Conservation (phyloP, 495 filamentous ascomycete genomes). For the Glutinoglossum americanum region DNA sequence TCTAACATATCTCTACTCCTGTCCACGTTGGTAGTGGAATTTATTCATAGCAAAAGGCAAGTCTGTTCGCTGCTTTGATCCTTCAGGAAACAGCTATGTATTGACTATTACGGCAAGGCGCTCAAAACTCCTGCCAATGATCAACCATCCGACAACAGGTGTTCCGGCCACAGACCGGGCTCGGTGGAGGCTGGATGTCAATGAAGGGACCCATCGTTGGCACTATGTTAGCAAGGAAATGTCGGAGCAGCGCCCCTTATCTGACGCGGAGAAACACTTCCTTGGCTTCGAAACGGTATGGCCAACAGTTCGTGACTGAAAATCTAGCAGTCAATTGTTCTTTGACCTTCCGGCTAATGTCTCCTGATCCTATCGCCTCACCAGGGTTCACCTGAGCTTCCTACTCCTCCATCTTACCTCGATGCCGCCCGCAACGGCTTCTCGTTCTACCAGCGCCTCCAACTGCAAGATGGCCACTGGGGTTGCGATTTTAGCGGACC, state of each 20-base stretch:
- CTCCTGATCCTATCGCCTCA: not conserved
- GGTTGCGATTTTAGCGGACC: not conserved
- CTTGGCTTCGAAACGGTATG: not conserved
- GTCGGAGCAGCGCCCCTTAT: not conserved
- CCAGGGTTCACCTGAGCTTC: not conserved
- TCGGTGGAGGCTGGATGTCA: not conserved
- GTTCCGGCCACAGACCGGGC: not conserved
- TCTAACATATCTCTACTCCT: no score
- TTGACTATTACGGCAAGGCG: no score
- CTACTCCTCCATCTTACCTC: not conserved
- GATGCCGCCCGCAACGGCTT: not conserved
- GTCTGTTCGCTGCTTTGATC: no score
- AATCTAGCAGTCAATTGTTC: not conserved
- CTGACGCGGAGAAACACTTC: not conserved
- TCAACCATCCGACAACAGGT: no score
- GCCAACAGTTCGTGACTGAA: not conserved
- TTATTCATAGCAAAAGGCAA: no score
- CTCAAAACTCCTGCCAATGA: no score
- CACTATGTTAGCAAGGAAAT: not conserved
- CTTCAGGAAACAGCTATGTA: no score
- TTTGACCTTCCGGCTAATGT: not conserved
- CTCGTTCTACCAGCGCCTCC: not conserved
- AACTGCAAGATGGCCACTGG: not conserved
- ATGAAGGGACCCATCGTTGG: not conserved
- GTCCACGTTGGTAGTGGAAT: no score